Base-by-base conservation (phyloP, 495 filamentous ascomycete genomes). In the Penicillium ucsense region DNA sequence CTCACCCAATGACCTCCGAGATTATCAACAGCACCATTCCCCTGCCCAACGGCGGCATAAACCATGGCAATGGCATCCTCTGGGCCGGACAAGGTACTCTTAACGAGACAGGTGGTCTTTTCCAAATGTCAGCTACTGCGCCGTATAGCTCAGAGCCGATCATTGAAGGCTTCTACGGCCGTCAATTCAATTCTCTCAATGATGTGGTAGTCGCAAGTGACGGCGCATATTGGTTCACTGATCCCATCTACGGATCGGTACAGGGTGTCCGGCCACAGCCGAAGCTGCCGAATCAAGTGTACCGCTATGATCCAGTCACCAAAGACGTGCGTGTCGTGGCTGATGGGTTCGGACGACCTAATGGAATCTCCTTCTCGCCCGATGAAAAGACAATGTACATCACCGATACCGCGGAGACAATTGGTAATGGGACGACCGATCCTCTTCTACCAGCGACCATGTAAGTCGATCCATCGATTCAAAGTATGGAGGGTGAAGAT, bases 41-140 rank as follows among this genome's bases (percentile, higher is more conserved):
- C 33, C 73, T 80, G 68, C 68, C 75, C 9, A 76, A 78, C 34
- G 76, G 79, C n/a, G 79, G 70, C 10, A 66, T 70, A 40, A 76
- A 76, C 46, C 60, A 70, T 54, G 54, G 50, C 35, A 60, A 65
- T 30, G 65, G 63, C 31, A 59, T 74, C 45, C 62, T 71, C 39
- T 62, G 68, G 59, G 79, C 77, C 52, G 76, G 71, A 4, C 79
- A 83, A 54, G 79, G 79, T 20, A 68, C 59, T 4, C 33, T 66
- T 0, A 59, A 63, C 28, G 58, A 71, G 6, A 67, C 73, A 1
- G 73, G 75, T 6, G 80, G 80, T 4, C 63, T 84, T 1, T 57
- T 53, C 51, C 52, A 54, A 32, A 59, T 65, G 57, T 62, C 60
- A 6, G 31, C 49, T 1, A 29, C 63, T 10, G 46, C 64, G 4